These are phyloP conservation scores for Oryza officinalis DNA, from an alignment of 176 grass and related monocot genomes.

Conservation along the genomic window DNA sequence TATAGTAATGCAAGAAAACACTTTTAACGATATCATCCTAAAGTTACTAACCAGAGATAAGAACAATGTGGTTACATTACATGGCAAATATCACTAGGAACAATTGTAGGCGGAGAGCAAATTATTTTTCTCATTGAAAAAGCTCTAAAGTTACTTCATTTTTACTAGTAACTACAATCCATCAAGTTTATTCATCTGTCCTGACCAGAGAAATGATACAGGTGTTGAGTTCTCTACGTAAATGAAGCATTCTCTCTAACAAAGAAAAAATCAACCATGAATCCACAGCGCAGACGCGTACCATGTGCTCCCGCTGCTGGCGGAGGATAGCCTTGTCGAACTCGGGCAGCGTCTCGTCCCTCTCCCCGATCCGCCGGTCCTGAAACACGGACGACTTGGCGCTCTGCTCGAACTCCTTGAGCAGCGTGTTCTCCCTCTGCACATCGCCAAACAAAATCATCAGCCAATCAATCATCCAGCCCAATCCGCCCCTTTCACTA, in stretches of 20 bases:
- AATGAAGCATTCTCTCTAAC: neutral
- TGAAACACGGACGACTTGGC: constrained; percentile 75
- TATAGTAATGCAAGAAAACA: neutral
- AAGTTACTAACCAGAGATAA: neutral
- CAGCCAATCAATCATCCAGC: neutral
- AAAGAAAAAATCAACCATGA: neutral
- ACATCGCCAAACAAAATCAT: constrained; percentile 9
- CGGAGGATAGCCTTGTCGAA: constrained; percentile 85
- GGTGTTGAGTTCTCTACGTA: neutral
- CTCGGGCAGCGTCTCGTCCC: constrained; percentile 74
- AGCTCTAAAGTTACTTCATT: neutral
- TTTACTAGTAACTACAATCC: neutral
- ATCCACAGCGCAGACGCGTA: constrained; percentile 25
- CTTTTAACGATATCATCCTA: neutral
- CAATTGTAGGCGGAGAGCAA: neutral
- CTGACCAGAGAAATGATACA: constrained; percentile 4
- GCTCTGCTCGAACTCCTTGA: constrained; percentile 75
- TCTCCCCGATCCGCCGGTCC: constrained; percentile 90
- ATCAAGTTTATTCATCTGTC: neutral
- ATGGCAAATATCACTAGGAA: neutral
- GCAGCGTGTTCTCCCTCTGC: constrained; percentile 94
- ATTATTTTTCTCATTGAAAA: neutral
- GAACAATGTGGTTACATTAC: neutral
- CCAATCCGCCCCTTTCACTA: neutral
- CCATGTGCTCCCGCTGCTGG: constrained; percentile 79